phyloP scores from a whole-genome alignment of 768 basidiomycete genomes.

The Strobilomyces confusus region DNA sequence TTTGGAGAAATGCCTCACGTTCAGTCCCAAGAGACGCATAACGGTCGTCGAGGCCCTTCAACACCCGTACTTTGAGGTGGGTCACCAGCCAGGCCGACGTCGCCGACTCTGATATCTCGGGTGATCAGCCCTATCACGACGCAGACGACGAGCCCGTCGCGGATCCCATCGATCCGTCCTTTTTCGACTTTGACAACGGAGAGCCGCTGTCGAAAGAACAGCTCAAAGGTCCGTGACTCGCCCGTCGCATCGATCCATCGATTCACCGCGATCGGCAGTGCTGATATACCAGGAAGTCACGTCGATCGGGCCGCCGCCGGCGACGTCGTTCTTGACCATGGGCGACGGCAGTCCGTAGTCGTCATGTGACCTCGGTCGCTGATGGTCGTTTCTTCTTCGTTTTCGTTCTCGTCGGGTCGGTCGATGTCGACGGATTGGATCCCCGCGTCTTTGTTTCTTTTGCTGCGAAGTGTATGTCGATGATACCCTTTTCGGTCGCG shows the following conservation, averaged over 20 bases:
- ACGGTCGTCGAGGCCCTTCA: slow-evolving; percentile 83
- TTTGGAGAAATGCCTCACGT: slow-evolving; percentile 76
- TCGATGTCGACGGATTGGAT: too few species aligned
- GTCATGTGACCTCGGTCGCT: too few species aligned
- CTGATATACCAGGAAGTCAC: slow-evolving; percentile 53
- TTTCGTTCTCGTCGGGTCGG: neutral
- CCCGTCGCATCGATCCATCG: neutral
- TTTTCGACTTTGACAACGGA: slow-evolving; percentile 82
- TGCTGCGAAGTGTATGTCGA: too few species aligned
- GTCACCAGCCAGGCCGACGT: slow-evolving; percentile 8
- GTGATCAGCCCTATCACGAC: slow-evolving; percentile 71
- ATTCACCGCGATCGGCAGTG: slow-evolving; percentile 14
- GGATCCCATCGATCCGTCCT: slow-evolving; percentile 65
- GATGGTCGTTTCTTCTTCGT: neutral
- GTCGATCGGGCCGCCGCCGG: slow-evolving; percentile 10
- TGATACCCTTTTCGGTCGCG: too few species aligned
- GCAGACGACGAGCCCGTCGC: slow-evolving; percentile 86
- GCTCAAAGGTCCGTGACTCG: slow-evolving; percentile 51
- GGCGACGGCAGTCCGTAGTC: slow-evolving; percentile 11
- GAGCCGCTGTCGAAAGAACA: slow-evolving; percentile 59
- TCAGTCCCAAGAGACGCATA: slow-evolving; percentile 83
- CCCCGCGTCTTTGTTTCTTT: too few species aligned
- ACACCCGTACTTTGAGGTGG: slow-evolving; percentile 84
- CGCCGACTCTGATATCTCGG: neutral
- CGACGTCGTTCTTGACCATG: slow-evolving; percentile 14